Base-by-base conservation (phyloP, 768 basidiomycete genomes). In the Podaxis mareebaensis region DNA sequence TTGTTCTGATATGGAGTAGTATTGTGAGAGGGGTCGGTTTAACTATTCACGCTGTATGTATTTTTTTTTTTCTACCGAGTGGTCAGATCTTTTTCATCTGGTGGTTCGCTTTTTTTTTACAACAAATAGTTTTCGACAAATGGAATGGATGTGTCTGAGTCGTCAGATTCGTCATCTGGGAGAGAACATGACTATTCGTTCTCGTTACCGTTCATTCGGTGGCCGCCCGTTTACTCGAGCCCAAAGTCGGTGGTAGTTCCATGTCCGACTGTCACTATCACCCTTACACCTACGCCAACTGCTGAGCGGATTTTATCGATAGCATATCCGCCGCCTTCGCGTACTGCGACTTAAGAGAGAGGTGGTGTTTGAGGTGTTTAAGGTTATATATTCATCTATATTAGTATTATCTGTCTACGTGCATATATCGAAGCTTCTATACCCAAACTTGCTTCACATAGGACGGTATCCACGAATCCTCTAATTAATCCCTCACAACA, bases 1-100 rank as follows among this genome's bases (percentile, higher is more conserved):
- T 69, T 17, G 48, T 71, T 26, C 12, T 69, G 28, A 22, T 72
- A 8, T 72, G 71, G 71, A 61, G 64, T 0, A 40, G 67, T 24
- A 66, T 72, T 57, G 17, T 72, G 20, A 66, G 70, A 11, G 69
- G 57, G 15, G 13, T 71, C n/a, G 20, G 30, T 17, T 20, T 40
- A 20, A 56, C 20, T 39, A 1, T 56, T 13, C 7, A 39, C 24
- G 8, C 20, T 12, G 11, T 39, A 24, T 17, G 20, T 36, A 2
- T n/a, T 7, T 28, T 4, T 12, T 38, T 20, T 40, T n/a, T 22
- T 12, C 7, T 39, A 7, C n/a, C 15, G 2, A 46, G 44, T 46
- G 17, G 30, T 33, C 30, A 33, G 8, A 8, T 30, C 8, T 33
- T 33, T 33, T 33, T 33, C 30, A 33, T 33, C 30, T 33, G 30